Evolutionary conservation across 2,329 filamentous ascomycete species (phyloP), one percentile per base, ranked within the genome.

Genomic region (Lasiodiplodia sp.): DNA sequence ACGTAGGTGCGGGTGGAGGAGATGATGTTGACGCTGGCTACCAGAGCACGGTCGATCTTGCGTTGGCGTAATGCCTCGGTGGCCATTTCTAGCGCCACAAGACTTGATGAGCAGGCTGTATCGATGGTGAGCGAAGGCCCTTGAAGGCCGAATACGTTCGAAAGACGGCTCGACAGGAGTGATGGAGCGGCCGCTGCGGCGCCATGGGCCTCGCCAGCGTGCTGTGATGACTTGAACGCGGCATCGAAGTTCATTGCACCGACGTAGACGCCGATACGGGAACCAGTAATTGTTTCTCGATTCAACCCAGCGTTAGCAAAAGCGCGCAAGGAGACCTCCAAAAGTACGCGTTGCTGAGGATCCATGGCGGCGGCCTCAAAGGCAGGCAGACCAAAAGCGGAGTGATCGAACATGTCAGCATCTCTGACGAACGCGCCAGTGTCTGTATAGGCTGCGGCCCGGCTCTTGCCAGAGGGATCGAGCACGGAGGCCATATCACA

Each of bases 41-140:
- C 71, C 4, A 71, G 31, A 37, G 68, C 70, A 7, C 68, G 31
- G 53, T 49, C n/a, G 18, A 31, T 14, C 16, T 53, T 25, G 47
- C 62, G 44, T 12, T 34, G 14, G 7, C 31, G 47, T 2, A 65
- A 16, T 16, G 47, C 51, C 28, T 53, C 23, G 16, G 21, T 16
- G 14, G 71, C 68, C 16, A 70, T 66, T 47, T 79, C 73, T 4
- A 78, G 31, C 0, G 74, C 75, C 2, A 74, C 72, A 25, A 78
- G 66, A n/a, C 68, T 71, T 8, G 73, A 73, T 6, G 76, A 77
- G 53, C 77, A 79, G 1, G 76, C 77, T 7, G 77, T 78, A 37
- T 79, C 76, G 0, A 79, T 58, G 0, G 75, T 76, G 12, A 75
- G 70, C 25, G 72, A 74, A 3, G 77, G 76, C 2, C 77, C 77